phyloP scores from a whole-genome alignment of 345 rosid species.

The Linum tenue region DNA sequence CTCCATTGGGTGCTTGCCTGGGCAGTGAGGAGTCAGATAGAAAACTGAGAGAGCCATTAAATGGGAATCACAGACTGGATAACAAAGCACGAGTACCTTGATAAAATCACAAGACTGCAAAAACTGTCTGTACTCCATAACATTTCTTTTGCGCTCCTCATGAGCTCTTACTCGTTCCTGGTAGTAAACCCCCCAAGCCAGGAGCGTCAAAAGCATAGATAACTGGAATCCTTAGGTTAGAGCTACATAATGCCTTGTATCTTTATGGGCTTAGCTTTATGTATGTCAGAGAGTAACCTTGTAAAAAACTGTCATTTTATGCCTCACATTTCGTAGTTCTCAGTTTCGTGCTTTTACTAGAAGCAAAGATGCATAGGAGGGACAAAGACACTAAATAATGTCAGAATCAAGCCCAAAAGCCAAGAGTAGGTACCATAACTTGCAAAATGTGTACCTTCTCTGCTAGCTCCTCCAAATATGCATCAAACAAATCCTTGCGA shows the following conservation, averaged over 20 bases:
- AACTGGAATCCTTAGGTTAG: slow-evolving; percentile 1
- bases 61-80: slow-evolving; percentile 7
- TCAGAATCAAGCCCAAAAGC: slow-evolving; percentile 1
- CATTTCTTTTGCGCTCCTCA: slow-evolving; percentile 69
- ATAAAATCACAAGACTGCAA: slow-evolving; percentile 87
- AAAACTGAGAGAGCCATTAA: not conserved
- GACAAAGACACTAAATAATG: not conserved
- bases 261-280: not conserved
- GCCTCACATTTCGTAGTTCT: not conserved
- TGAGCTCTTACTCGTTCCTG: slow-evolving; percentile 65
- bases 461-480: slow-evolving; percentile 53
- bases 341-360: not conserved
- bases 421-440: not conserved
- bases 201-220: slow-evolving; percentile 10
- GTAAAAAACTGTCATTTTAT: not conserved
- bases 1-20: slow-evolving; percentile 96
- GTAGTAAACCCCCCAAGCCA: slow-evolving; percentile 17
- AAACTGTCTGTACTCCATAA: slow-evolving; percentile 61
- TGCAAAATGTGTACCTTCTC: slow-evolving; percentile 46
- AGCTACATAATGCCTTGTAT: not conserved
- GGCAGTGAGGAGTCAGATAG: slow-evolving; percentile 1
- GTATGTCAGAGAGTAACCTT: not conserved
- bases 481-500: slow-evolving; percentile 73
- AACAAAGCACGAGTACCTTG: slow-evolving; percentile 39
- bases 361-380: not conserved